phyloP scores from a whole-genome alignment of 2,329 filamentous ascomycete genomes.

The Leptographium wingfieldii region DNA sequence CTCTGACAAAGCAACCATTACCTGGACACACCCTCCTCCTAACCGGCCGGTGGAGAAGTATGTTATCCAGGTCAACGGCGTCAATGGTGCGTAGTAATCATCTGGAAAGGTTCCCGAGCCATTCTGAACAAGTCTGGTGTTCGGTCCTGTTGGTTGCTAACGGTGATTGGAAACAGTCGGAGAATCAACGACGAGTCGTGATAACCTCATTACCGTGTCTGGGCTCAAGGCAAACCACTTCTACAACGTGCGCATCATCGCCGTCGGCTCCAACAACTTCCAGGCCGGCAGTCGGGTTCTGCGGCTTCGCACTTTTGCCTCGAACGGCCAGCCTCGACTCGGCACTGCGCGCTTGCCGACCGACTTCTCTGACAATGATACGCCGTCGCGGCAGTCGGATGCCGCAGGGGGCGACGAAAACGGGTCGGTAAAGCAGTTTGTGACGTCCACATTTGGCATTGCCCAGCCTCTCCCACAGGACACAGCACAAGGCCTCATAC shows the following conservation, averaged over 20 bases:
- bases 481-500: slow-evolving; percentile 36
- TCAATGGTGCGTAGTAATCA: slow-evolving; percentile 49
- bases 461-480: slow-evolving; percentile 7
- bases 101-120: no score
- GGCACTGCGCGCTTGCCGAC: slow-evolving; percentile 43
- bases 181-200: slow-evolving; percentile 61
- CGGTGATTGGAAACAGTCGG: slow-evolving; percentile 47
- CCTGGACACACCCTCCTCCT: slow-evolving; percentile 67
- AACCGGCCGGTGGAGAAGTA: slow-evolving; percentile 69
- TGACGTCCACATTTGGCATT: slow-evolving; percentile 10
- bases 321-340: slow-evolving; percentile 49
- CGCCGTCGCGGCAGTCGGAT: slow-evolving; percentile 27
- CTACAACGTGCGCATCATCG: slow-evolving; percentile 88
- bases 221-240: slow-evolving; percentile 77
- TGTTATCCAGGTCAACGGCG: slow-evolving; percentile 84
- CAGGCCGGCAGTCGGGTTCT: slow-evolving; percentile 79
- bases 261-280: slow-evolving; percentile 84
- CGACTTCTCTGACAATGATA: slow-evolving; percentile 41
- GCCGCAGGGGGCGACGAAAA: slow-evolving; percentile 36
- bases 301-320: slow-evolving; percentile 64
- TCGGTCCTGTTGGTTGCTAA: background rate
- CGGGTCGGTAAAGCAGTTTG: slow-evolving; percentile 15
- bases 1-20: slow-evolving; percentile 73
- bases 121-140: no score
- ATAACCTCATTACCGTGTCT: slow-evolving; percentile 83